These are phyloP conservation scores for Talaromyces sp. DNA, from an alignment of 2,329 filamentous ascomycete genomes.

Conservation along the genomic window DNA sequence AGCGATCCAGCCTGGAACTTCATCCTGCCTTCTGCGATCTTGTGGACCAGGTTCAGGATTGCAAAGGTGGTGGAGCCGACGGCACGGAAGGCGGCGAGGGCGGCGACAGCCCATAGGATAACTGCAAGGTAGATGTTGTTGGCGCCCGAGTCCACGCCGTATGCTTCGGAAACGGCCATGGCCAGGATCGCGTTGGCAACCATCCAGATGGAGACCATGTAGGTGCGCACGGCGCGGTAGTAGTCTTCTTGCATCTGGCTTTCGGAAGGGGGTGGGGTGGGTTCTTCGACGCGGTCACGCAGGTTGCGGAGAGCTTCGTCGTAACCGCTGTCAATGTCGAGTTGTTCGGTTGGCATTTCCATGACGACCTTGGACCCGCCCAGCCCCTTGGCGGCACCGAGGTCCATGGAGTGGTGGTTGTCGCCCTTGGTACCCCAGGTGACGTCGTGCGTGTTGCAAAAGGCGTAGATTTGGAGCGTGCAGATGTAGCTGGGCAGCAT, in stretches of 20 bases:
- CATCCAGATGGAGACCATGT: constrained; percentile 97
- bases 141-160: constrained; percentile 64
- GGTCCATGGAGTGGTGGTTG: constrained; percentile 88
- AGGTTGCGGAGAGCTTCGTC: constrained; percentile 96
- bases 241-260: constrained; percentile 94
- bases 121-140: constrained; percentile 88
- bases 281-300: constrained; percentile 83
- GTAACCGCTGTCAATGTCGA: constrained; percentile 96
- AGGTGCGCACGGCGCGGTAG: constrained; percentile 93
- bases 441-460: constrained; percentile 98
- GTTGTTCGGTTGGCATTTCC: constrained; percentile 95
- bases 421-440: constrained; percentile 99
- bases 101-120: constrained; percentile 87
- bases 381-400: constrained; percentile 76
- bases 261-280: constrained; percentile 57
- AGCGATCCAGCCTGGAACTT: constrained; percentile 44
- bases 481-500: constrained; percentile 92
- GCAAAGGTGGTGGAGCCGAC: constrained; percentile 77
- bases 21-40: constrained; percentile 79
- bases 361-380: constrained; percentile 78
- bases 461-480: constrained; percentile 95
- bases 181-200: constrained; percentile 84
- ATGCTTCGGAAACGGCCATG: constrained; percentile 88
- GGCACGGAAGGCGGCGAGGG: constrained; percentile 80
- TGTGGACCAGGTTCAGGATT: constrained; percentile 76